Evolutionary conservation across 306 rosid species (phyloP), one percentile per base, ranked within the genome.

Genomic region (Prunus mume): DNA sequence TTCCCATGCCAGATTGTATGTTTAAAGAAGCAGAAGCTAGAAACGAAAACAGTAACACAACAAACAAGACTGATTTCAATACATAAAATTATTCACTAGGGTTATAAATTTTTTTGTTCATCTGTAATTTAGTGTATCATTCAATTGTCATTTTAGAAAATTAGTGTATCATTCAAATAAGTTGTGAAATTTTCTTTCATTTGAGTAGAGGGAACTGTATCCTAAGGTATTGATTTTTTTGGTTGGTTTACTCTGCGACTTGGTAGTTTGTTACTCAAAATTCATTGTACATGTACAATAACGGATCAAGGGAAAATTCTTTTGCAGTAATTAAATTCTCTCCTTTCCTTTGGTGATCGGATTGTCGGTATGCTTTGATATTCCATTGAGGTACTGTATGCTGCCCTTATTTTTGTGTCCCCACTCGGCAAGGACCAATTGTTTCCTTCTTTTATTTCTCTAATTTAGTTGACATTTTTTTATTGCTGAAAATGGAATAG

Each of bases 1-100:
- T 92, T 90, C 98, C 98, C 46, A 85, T 88, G 96, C 98, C 98
- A 25, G 98, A 94, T 85, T 94, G 98, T 83, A 95, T 95, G 97
- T 92, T 90, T 83, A 86, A 82, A 86, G 86, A 82, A 77, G 86
- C 78, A 55, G 87, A 80, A 77, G 79, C 84, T 25, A 84, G 50
- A 74, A 70, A 46, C 43, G 86, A 79, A 75, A 83, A 75, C 73
- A 56, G 73, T 60, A 82, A 76, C 30, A 52, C 55, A 1, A 76
- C 75, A 18, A 83, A 71, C 73, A 14, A 77, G 72, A 68, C 66
- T 49, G 72, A 75, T 28, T 52, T 60, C 64, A 79, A 69, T 65
- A 81, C 67, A 81, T 51, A 64, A 55, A 32, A 65, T 27, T 67
- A 24, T 41, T 34, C 64, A 0, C 68, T 80, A 74, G 72, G 76